Conservation (phyloP, 495 filamentous ascomycete genomes). For the Lasiosphaeris hirsuta region DNA sequence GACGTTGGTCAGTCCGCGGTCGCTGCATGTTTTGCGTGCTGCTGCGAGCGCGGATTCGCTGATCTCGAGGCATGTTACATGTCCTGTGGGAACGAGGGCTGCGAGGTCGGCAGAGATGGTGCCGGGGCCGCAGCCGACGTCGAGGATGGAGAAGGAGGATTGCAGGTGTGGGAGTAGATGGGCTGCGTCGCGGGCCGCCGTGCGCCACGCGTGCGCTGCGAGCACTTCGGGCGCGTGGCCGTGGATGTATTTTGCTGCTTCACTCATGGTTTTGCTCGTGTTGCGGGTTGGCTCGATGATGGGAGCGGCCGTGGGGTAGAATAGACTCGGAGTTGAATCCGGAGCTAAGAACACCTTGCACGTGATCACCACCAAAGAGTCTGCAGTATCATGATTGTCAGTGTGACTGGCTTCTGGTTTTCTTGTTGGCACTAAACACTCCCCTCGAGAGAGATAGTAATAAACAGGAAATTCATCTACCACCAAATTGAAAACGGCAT, state of each 20-base stretch:
- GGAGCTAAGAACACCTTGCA: no score
- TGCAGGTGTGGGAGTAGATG: constrained; percentile 50
- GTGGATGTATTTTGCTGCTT: constrained; percentile 28
- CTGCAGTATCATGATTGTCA: no score
- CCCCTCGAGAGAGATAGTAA: no score
- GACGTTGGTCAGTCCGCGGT: constrained; percentile 36
- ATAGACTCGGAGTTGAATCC: no score
- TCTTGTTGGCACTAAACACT: no score
- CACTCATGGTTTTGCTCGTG: no score
- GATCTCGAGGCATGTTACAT: constrained; percentile 31
- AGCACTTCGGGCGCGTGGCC: constrained; percentile 30
- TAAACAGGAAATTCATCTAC: no score
- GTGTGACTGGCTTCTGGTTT: no score
- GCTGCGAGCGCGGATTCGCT: constrained; percentile 11
- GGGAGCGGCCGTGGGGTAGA: no score
- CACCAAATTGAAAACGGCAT: no score
- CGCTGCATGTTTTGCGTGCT: constrained; percentile 18
- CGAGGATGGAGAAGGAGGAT: constrained; percentile 49
- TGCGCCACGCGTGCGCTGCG: constrained; percentile 41
- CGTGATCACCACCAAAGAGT: no score
- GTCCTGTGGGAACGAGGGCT: constrained; percentile 42
- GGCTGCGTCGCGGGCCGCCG: constrained; percentile 47
- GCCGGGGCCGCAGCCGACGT: constrained; percentile 58
- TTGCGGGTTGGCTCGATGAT: no score
- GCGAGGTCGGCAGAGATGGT: constrained; percentile 56